A percentile compares a stretch with the other conserved stretches of the same genome.
Evolutionary conservation across 345 rosid genomes (phyloP).

Genomic region (Theobroma cacao): DNA sequence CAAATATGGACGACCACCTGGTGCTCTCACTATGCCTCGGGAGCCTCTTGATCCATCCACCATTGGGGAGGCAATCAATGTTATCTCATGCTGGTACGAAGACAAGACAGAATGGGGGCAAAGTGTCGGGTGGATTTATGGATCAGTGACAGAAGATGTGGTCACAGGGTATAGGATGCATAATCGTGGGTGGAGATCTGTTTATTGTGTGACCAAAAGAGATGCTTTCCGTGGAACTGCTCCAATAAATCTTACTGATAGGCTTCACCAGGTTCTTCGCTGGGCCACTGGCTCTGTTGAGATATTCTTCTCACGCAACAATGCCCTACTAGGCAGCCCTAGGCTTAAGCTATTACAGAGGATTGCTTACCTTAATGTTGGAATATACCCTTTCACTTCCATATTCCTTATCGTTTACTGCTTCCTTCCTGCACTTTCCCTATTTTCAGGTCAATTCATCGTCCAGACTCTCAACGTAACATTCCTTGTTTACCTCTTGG

Average conservation of each 20-base stretch:
- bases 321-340: conserved; percentile 57
- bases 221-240: conserved; percentile 84
- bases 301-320: conserved; percentile 86
- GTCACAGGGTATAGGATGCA: conserved; percentile 86
- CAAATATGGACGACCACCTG: conserved; percentile 62
- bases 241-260: conserved; percentile 71
- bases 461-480: conserved; percentile 46
- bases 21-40: conserved; percentile 51
- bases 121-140: conserved; percentile 78
- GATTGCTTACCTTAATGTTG: conserved; percentile 79
- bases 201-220: conserved; percentile 64
- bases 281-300: conserved; percentile 93
- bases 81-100: conserved; percentile 85
- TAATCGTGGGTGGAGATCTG: conserved; percentile 79
- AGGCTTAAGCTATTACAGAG: conserved; percentile 63
- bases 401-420: conserved; percentile 80
- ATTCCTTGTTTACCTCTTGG: conserved; percentile 62
- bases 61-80: conserved; percentile 70
- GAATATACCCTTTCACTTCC: conserved; percentile 82
- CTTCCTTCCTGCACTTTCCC: conserved; percentile 76
- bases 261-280: conserved; percentile 82
- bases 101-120: conserved; percentile 87
- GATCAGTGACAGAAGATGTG: conserved; percentile 84
- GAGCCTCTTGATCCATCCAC: conserved; percentile 46
- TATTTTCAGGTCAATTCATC: conserved; percentile 67